Percentiles rank a stretch among this genome's conserved stretches.
These are phyloP conservation scores for Fomitopsis schrenkii DNA, from an alignment of 1,284 basidiomycete genomes.

Conservation along the genomic window DNA sequence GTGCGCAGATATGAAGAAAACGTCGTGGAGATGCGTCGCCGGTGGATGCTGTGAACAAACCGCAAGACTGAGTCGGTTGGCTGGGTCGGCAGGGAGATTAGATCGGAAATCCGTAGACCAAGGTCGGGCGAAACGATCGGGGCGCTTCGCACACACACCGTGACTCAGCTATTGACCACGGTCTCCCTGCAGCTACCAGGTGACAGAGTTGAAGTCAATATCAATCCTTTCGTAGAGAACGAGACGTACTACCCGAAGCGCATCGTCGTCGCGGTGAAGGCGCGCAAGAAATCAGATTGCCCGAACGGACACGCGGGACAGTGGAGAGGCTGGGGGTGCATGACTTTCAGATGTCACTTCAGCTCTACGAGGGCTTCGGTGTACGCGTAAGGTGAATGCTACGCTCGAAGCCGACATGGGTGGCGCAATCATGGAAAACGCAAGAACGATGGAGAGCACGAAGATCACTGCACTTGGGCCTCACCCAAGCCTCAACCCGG, in stretches of 20 bases:
- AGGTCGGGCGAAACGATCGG: no score
- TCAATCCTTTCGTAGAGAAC: conserved; percentile 14
- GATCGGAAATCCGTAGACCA: no score
- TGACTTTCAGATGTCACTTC: conserved; percentile 18
- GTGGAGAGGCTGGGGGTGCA: conserved; percentile 19
- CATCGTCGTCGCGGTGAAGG: conserved; percentile 22
- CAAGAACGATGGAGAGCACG: conserved; percentile 17
- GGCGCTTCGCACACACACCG: no score
- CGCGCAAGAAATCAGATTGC: conserved; percentile 22
- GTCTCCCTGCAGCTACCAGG: no score
- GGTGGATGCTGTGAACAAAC: no score
- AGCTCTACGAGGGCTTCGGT: not conserved
- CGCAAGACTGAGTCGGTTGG: no score
- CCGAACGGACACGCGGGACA: conserved; percentile 23
- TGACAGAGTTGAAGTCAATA: no score
- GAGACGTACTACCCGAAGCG: conserved; percentile 23
- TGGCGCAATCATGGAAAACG: conserved; percentile 24
- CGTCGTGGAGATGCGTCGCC: no score
- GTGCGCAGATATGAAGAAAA: no score
- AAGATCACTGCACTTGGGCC: conserved; percentile 21
- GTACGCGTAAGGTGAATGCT: conserved; percentile 15
- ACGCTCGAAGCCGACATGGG: conserved; percentile 21
- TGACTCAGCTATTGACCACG: no score
- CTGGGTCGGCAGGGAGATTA: no score
- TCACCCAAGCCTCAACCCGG: conserved; percentile 9